Evolutionary conservation across 116 monocot species (phyloP).

Genomic region (Iris pallida): DNA sequence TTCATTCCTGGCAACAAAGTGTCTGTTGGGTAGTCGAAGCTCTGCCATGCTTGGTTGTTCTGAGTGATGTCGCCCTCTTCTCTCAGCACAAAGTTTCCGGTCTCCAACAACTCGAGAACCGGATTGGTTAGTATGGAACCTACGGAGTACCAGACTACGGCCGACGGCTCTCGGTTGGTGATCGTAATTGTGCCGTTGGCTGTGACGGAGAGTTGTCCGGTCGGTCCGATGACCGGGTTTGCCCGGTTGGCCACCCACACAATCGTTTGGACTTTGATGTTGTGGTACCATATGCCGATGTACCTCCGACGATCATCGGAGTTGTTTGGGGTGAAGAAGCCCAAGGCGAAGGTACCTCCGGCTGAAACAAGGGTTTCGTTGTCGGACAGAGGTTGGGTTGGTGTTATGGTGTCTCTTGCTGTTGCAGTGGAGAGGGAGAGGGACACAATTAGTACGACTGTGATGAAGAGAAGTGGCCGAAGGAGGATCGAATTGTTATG

Average conservation of each 20-base stretch:
- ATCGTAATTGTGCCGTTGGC: slow-evolving; percentile 6
- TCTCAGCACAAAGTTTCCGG: slow-evolving; percentile 11
- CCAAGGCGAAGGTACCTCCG: no score
- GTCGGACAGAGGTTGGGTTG: no score
- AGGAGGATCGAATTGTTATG: no score
- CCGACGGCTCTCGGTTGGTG: slow-evolving; percentile 1
- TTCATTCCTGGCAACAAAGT: slow-evolving; percentile 25
- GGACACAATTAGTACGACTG: no score
- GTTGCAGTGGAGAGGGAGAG: neutral
- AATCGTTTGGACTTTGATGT: slow-evolving; percentile 9
- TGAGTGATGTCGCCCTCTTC: neutral
- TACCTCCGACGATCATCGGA: no score
- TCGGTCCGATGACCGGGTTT: neutral
- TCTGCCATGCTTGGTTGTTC: slow-evolving; percentile 1
- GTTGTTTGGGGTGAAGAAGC: no score
- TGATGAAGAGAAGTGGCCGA: slow-evolving; percentile 12
- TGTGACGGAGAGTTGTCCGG: slow-evolving; percentile 5
- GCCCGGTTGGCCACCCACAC: slow-evolving; percentile 20
- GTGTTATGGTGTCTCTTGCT: no score
- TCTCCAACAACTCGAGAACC: slow-evolving; percentile 2
- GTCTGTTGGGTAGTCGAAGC: slow-evolving; percentile 17
- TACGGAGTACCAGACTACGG: slow-evolving; percentile 6
- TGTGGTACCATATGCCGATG: slow-evolving; percentile 17
- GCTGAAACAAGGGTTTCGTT: no score
- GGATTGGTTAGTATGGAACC: neutral